phyloP scores from a whole-genome alignment of 2,329 filamentous ascomycete species.

The Sclerotinia sclerotiorum region DNA sequence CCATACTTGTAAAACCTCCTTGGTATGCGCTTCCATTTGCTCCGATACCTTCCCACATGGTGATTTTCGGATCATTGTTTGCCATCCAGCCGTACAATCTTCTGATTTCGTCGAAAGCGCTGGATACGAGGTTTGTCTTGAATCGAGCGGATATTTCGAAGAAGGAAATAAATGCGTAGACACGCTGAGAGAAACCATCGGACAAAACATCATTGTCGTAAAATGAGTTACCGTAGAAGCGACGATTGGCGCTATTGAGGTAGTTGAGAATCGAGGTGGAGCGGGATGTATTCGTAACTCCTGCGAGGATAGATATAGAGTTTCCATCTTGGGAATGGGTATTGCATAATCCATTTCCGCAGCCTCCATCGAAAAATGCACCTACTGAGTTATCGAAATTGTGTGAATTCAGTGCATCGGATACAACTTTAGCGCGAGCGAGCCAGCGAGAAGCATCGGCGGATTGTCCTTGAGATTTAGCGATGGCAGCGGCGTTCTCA shows the following conservation, averaged over 20 bases:
- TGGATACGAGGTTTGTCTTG: conserved; percentile 38
- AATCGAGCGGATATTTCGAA: conserved; percentile 55
- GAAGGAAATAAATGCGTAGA: conserved; percentile 54
- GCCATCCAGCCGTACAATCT: conserved; percentile 54
- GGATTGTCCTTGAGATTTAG: conserved; percentile 38
- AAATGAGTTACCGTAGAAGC: conserved; percentile 52
- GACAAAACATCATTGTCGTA: conserved; percentile 48
- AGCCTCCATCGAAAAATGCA: conserved; percentile 49
- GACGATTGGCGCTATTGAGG: conserved; percentile 42
- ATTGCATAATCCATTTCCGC: conserved; percentile 28
- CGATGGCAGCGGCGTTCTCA: conserved; percentile 46
- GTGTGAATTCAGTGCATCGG: conserved; percentile 42
- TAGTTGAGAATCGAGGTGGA: conserved; percentile 45
- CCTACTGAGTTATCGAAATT: conserved; percentile 45
- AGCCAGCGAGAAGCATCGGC: conserved; percentile 46
- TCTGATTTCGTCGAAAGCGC: conserved; percentile 48
- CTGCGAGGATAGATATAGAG: conserved; percentile 47
- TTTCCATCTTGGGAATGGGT: conserved; percentile 54
- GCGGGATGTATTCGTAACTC: conserved; percentile 37
- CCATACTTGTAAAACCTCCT: conserved; percentile 49
- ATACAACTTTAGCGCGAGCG: conserved; percentile 42
- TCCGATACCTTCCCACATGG: conserved; percentile 54
- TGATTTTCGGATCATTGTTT: conserved; percentile 47
- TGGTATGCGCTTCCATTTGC: conserved; percentile 47
- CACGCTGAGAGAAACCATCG: conserved; percentile 45